Evolutionary conservation across 441 rosid genomes (phyloP), one percentile per base, ranked within the genome.

Genomic region (Populus hybrid): DNA sequence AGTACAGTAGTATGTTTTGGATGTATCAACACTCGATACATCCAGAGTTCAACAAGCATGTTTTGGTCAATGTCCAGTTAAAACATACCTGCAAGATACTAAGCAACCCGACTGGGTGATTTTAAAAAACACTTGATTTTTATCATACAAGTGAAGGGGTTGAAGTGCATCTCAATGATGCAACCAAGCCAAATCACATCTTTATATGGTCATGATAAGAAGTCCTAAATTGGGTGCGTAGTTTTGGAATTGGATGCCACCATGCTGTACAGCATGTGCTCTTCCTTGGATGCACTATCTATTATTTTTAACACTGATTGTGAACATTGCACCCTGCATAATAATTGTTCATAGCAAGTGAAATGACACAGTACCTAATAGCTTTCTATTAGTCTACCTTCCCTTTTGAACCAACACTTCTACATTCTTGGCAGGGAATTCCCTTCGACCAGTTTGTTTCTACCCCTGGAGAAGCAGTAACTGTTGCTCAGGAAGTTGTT

Each of bases 401-500:
- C 20, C 54, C 42, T 50, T 30, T 69, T 18, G 38, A 79, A 18
- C 73, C 40, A 34, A 10, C 23, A 5, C 28, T 10, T 68, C 8
- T 65, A 10, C 74, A 59, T 34, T 54, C 34, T 66, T 68, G 61
- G 59, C 89, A 91, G 92, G 88, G 74, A 10, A 75, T 82, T 76
- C 87, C 84, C 67, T 67, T 59, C 24, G 83, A 81, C 64, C 88
- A 82, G 11, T 85, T 86, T 73, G 91, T 81, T 79, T 82, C 93
- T 10, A 79, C 90, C 11, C 99, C 95, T 1, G 85, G 79, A 8
- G 92, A 83, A 69, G 84, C 86, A 54, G 87, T 83, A 36, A 87
- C 94, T 3, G 89, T 89, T 77, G 89, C 94, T 14, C 94, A 95
- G 84, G 95, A 92, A 78, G 95, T 88, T 30, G 93, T 93, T 5